Base-by-base conservation (phyloP, 208 protist species). In the Blechomonas ayalai region DNA sequence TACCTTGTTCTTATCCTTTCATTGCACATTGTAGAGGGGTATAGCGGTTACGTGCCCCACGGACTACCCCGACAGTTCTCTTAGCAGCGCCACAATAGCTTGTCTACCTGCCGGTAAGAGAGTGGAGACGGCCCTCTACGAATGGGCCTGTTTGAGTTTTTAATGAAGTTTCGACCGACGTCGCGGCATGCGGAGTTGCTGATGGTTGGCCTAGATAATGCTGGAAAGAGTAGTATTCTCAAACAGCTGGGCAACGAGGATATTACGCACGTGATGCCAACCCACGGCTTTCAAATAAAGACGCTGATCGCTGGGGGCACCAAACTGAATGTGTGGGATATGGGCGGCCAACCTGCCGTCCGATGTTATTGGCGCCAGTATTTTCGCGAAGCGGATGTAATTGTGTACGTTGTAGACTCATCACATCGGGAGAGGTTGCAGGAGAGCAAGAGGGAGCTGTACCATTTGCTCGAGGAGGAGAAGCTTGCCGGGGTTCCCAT, bases 231-330 rank as follows among this genome's bases (percentile, higher is more conserved):
- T 0, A 95, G 92, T 31, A 89, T 95, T 27, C 54, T 99, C 27
- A 92, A 94, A 37, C 73, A 84, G 55, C 68, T 99, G 4, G 75
- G 66, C 35, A 81, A 96, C 33, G 95, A 97, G 48, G 92, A 98
- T 42, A 82, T 93, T 16, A 77, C 71, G 7, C 61, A 90, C 39
- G 90, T 96, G 12, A 95, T 82, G 41, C 94, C 97, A 23, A 99
- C 97, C 13, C 92, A 97, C 44, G 97, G 97, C 9, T 99, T 99
- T 59, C 96, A 97, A 46, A 97, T 98, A 35, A 98, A 98, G 72
- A 93, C 84, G 15, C 63, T 99, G 4, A 25, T 65, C 15, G 62
- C 71, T 4, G 68, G 86, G 8, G 75, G 82, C 4, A 79, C 98
- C 35, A 97, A 97, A 56, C 68, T 99, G 25, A 97, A 97, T 60